A percentile compares a stretch with the other conserved stretches of the same genome.
Evolutionary conservation across 1,284 basidiomycete species (phyloP).

Genomic region (Rhodotorula sp.): DNA sequence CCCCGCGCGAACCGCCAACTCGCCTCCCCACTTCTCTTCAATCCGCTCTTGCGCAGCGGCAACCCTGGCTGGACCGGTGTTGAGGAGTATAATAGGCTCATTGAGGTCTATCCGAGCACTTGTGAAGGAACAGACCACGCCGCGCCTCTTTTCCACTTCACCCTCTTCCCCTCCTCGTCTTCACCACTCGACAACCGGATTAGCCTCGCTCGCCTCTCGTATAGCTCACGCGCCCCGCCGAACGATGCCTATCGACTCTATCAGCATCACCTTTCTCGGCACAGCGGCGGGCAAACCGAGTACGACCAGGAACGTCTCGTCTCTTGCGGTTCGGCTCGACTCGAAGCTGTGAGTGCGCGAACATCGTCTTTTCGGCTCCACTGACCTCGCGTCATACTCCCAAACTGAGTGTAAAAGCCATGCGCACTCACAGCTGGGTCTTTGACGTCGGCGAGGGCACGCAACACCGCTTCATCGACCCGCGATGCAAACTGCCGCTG

Average conservation of each 20-base stretch:
- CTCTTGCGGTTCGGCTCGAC: slow-evolving; percentile 38
- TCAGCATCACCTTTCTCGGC: slow-evolving; percentile 41
- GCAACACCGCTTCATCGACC: slow-evolving; percentile 64
- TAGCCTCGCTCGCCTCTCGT: background rate
- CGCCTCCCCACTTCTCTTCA: background rate
- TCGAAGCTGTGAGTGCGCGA: slow-evolving; percentile 21
- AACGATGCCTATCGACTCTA: slow-evolving; percentile 21
- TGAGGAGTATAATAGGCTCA: background rate
- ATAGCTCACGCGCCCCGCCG: background rate
- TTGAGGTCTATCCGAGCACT: too few species aligned
- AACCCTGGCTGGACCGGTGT: background rate
- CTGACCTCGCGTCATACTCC: too few species aligned
- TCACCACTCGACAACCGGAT: background rate
- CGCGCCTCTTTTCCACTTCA: background rate
- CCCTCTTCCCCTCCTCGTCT: too few species aligned
- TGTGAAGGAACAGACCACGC: too few species aligned
- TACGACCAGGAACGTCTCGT: slow-evolving; percentile 38
- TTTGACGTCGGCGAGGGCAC: slow-evolving; percentile 87
- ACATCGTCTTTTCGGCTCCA: background rate
- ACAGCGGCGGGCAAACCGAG: slow-evolving; percentile 40
- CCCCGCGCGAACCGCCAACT: too few species aligned
- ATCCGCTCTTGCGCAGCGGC: background rate
- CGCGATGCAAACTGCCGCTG: slow-evolving; percentile 59
- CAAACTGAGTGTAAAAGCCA: background rate
- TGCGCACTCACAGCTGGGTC: slow-evolving; percentile 52